phyloP scores from a whole-genome alignment of 805 yeast species.

The Cyberlindnera bimundalis region DNA sequence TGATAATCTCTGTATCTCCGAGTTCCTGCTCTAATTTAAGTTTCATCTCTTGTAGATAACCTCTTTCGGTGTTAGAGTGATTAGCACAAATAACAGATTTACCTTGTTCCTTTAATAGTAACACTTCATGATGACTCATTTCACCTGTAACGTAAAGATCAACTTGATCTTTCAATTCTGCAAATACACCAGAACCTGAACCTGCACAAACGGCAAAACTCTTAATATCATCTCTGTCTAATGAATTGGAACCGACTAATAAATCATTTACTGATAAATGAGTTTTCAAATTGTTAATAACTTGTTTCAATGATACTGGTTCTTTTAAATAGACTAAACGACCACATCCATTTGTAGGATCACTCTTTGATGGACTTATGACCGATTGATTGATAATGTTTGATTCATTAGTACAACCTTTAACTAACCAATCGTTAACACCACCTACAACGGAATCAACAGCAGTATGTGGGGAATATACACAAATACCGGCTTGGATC shows the following conservation, averaged over 20 bases:
- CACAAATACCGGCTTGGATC: slow-evolving; percentile 76
- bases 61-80: slow-evolving; percentile 92
- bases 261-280: slow-evolving; percentile 50
- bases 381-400: slow-evolving; percentile 30
- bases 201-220: slow-evolving; percentile 93
- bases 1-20: slow-evolving; percentile 10
- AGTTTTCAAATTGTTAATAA: slow-evolving; percentile 51
- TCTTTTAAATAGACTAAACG: slow-evolving; percentile 51
- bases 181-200: slow-evolving; percentile 90
- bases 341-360: slow-evolving; percentile 74
- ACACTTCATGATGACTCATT: slow-evolving; percentile 87
- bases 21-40: slow-evolving; percentile 30
- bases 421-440: slow-evolving; percentile 88
- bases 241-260: slow-evolving; percentile 52
- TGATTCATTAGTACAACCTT: slow-evolving; percentile 43
- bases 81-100: slow-evolving; percentile 73
- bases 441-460: slow-evolving; percentile 92
- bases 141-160: slow-evolving; percentile 91
- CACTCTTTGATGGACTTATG: too few relatives aligned
- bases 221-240: slow-evolving; percentile 35
- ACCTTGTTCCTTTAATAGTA: slow-evolving; percentile 68
- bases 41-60: slow-evolving; percentile 58
- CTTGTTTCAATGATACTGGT: slow-evolving; percentile 39
- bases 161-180: slow-evolving; percentile 40
- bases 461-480: slow-evolving; percentile 94